Conservation (phyloP, 495 filamentous ascomycete species). For the Talaromyces liani region DNA sequence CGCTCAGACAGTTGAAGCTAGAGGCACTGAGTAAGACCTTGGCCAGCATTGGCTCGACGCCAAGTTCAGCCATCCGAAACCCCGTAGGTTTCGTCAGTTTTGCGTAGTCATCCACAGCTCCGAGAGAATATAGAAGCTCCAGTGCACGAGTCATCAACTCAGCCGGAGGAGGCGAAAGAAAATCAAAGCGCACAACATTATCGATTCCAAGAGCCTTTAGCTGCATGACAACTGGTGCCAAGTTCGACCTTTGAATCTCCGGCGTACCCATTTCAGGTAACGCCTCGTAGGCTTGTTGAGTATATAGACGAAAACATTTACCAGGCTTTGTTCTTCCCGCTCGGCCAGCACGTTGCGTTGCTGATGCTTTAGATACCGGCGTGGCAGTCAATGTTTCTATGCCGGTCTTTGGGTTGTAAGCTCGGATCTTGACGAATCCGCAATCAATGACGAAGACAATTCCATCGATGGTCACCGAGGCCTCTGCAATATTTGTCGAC, state of each 20-base stretch:
- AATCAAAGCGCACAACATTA: conserved; percentile 88
- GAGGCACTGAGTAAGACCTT: conserved; percentile 79
- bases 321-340: conserved; percentile 88
- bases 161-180: conserved; percentile 79
- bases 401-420: conserved; percentile 80
- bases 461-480: conserved; percentile 87
- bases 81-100: conserved; percentile 87
- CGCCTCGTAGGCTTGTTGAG: conserved; percentile 60
- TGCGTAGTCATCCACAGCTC: conserved; percentile 82
- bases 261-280: conserved; percentile 74
- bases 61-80: conserved; percentile 86
- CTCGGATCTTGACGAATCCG: conserved; percentile 86
- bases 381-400: conserved; percentile 87
- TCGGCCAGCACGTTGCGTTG: conserved; percentile 84
- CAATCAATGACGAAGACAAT: conserved; percentile 90
- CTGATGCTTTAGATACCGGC: conserved; percentile 86
- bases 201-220: conserved; percentile 95
- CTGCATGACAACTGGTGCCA: conserved; percentile 85
- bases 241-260: conserved; percentile 89
- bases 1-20: conserved; percentile 69
- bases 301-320: conserved; percentile 93
- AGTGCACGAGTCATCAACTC: conserved; percentile 82
- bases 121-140: conserved; percentile 83
- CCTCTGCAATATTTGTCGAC: conserved; percentile 95
- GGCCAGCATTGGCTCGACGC: conserved; percentile 93